Conservation (phyloP, 75 land plant species). For the Sequoiadendron giganteum region DNA sequence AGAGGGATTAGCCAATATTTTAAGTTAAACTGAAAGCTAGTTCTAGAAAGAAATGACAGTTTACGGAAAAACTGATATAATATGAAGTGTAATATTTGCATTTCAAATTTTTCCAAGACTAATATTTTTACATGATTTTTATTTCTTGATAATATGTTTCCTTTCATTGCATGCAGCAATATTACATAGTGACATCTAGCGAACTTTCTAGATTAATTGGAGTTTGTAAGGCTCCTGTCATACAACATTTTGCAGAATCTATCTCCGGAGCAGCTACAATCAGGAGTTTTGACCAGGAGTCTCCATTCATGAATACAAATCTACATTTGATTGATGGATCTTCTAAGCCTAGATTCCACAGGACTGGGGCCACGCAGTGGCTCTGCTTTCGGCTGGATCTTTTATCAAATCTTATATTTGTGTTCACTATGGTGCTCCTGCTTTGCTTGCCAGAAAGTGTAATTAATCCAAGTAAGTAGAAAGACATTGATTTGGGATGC, state of each 20-base stretch:
- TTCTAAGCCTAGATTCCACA: constrained; percentile 62
- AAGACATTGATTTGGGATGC: neutral
- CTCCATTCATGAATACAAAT: constrained; percentile 49
- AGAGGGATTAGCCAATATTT: neutral
- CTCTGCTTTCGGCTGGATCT: constrained; percentile 73
- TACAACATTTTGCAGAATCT: constrained; percentile 76
- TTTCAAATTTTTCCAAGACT: neutral
- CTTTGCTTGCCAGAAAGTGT: constrained; percentile 56
- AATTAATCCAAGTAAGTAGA: constrained; percentile 61
- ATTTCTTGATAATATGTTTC: neutral
- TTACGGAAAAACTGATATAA: neutral
- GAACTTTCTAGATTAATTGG: constrained; percentile 61
- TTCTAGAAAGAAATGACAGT: neutral
- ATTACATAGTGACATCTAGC: constrained; percentile 65
- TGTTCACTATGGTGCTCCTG: constrained; percentile 60
- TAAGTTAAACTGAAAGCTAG: neutral
- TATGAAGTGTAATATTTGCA: neutral
- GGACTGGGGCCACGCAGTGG: constrained; percentile 81
- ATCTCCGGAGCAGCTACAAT: constrained; percentile 68
- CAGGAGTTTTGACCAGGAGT: constrained; percentile 60
- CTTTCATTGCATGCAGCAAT: constrained; percentile 39
- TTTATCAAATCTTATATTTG: constrained; percentile 58
- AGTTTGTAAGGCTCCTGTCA: constrained; percentile 57
- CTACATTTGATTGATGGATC: constrained; percentile 46
- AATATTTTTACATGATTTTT: neutral